Evolutionary conservation across 2,329 filamentous ascomycete species (phyloP).

Genomic region (Pseudocercospora fijiensis): DNA sequence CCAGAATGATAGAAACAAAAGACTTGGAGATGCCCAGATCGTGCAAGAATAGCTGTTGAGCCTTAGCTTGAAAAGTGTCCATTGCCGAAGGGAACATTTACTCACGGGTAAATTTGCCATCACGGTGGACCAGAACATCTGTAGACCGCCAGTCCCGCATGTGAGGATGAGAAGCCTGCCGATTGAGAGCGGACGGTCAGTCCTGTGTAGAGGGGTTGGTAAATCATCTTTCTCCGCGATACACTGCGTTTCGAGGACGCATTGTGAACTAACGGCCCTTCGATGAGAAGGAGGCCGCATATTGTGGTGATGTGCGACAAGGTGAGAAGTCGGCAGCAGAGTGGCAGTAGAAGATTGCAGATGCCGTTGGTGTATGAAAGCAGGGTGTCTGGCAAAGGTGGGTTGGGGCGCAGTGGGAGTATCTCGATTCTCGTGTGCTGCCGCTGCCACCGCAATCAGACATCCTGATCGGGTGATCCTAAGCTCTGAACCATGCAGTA

Average conservation of each 20-base stretch:
- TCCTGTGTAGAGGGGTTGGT: not conserved
- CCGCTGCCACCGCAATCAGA: too few species aligned
- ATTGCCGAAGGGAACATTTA: not conserved
- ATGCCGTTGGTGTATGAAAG: not conserved
- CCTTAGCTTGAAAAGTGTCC: not conserved
- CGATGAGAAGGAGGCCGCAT: not conserved
- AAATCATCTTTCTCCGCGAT: not conserved
- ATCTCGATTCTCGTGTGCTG: too few species aligned
- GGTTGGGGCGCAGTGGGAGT: too few species aligned
- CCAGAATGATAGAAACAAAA: not conserved
- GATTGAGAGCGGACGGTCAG: not conserved
- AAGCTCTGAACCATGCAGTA: not conserved
- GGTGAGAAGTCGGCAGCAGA: not conserved
- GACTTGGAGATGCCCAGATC: not conserved
- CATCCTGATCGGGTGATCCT: not conserved
- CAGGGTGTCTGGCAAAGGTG: not conserved
- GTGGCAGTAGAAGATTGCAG: not conserved
- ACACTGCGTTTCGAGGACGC: not conserved
- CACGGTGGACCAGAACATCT: constrained; percentile 1
- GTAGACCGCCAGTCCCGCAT: not conserved
- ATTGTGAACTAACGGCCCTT: not conserved
- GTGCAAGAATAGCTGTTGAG: not conserved
- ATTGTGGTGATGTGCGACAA: not conserved
- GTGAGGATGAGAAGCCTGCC: not conserved
- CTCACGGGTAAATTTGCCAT: constrained; percentile 1